These are phyloP conservation scores for Aspergillus spinulosporus DNA, from an alignment of 2,329 filamentous ascomycete species.

Conservation along the genomic window DNA sequence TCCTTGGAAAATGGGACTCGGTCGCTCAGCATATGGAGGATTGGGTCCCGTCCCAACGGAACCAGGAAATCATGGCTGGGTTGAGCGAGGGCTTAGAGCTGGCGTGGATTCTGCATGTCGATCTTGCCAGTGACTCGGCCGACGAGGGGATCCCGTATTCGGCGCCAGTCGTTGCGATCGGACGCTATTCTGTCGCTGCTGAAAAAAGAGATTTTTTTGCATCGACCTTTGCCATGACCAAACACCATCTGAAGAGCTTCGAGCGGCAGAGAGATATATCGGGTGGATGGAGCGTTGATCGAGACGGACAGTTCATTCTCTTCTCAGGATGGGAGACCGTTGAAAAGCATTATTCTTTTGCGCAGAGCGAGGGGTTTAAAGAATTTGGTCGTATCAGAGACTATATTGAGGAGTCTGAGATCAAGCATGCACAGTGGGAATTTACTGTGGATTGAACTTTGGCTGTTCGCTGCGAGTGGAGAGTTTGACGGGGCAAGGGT, in stretches of 20 bases:
- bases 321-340: conserved; percentile 43
- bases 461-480: too few species aligned
- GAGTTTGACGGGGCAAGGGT: too few species aligned
- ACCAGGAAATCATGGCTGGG: conserved; percentile 41
- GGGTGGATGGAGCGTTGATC: conserved; percentile 46
- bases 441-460: neutral
- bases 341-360: conserved; percentile 39
- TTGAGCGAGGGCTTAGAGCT: conserved; percentile 44
- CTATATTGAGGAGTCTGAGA: conserved; percentile 27
- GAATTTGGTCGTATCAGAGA: conserved; percentile 28
- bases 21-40: conserved; percentile 43
- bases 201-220: conserved; percentile 28
- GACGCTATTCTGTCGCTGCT: conserved; percentile 11
- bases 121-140: conserved; percentile 23
- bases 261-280: conserved; percentile 31
- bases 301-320: conserved; percentile 43
- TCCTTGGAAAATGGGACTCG: conserved; percentile 50
- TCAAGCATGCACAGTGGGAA: conserved; percentile 26
- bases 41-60: conserved; percentile 46
- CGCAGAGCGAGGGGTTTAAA: conserved; percentile 32
- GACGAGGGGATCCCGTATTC: conserved; percentile 27
- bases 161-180: conserved; percentile 34
- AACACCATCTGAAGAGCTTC: conserved; percentile 28
- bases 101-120: conserved; percentile 46
- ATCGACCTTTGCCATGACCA: conserved; percentile 27